These are phyloP conservation scores for Fusarium sp. DNA, from an alignment of 2,329 filamentous ascomycete genomes.

Conservation along the genomic window DNA sequence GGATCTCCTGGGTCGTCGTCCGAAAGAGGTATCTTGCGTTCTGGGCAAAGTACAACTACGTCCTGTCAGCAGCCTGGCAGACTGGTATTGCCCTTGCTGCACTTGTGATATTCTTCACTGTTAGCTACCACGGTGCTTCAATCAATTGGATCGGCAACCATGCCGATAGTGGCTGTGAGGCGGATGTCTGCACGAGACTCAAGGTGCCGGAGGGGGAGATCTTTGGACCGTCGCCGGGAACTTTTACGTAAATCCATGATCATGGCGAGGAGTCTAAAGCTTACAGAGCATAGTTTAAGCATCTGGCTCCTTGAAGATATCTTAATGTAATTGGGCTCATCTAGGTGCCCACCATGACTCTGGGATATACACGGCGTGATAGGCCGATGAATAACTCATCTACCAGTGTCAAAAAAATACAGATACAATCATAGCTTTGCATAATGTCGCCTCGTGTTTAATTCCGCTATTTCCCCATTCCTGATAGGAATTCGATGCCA, in stretches of 20 bases:
- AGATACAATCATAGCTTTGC: not conserved
- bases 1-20: constrained; percentile 62
- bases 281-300: not conserved
- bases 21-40: constrained; percentile 60
- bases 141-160: constrained; percentile 63
- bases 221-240: constrained; percentile 48
- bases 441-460: not conserved
- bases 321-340: not conserved
- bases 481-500: not conserved
- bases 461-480: not conserved
- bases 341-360: not conserved
- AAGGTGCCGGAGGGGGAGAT: constrained; percentile 47
- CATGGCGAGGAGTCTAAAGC: not conserved
- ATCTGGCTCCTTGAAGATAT: not conserved
- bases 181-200: constrained; percentile 39
- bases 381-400: not conserved
- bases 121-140: constrained; percentile 56
- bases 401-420: not conserved
- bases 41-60: constrained; percentile 66
- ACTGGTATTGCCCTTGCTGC: constrained; percentile 61
- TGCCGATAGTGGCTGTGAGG: constrained; percentile 48
- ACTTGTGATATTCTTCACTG: constrained; percentile 64
- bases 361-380: not conserved
- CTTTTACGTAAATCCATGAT: constrained; percentile 17
- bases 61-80: constrained; percentile 62